Conservation (phyloP, 768 basidiomycete genomes). For the Auriscalpium orientale region DNA sequence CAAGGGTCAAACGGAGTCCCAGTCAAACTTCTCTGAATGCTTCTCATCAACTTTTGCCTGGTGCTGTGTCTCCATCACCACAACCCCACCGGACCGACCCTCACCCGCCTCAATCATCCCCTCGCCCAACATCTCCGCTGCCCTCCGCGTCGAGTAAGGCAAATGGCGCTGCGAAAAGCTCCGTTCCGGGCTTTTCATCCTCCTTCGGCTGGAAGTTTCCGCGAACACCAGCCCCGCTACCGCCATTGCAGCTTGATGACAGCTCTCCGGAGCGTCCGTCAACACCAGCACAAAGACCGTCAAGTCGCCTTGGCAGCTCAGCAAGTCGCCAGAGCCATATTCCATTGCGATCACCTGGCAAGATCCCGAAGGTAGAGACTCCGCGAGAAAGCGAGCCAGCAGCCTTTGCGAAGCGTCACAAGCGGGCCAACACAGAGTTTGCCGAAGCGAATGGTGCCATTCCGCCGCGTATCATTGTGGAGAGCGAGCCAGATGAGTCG, state of each 20-base stretch:
- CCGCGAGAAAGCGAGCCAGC: slow-evolving; percentile 8
- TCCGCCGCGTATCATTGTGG: slow-evolving; percentile 17
- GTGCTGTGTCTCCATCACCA: slow-evolving; percentile 12
- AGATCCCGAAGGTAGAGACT: slow-evolving; percentile 19
- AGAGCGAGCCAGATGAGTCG: not conserved
- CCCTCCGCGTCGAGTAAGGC: not conserved
- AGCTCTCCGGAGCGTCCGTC: slow-evolving; percentile 20
- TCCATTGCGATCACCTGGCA: slow-evolving; percentile 35
- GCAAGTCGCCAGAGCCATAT: slow-evolving; percentile 30
- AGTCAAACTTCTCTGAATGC: not conserved
- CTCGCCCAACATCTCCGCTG: slow-evolving; percentile 6
- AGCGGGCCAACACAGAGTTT: slow-evolving; percentile 22
- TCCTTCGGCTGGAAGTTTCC: slow-evolving; percentile 35
- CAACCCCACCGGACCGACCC: not conserved
- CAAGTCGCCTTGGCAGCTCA: slow-evolving; percentile 19
- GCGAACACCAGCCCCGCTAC: slow-evolving; percentile 25
- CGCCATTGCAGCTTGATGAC: slow-evolving; percentile 33
- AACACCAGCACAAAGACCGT: slow-evolving; percentile 16
- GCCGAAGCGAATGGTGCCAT: slow-evolving; percentile 19
- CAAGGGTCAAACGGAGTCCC: not conserved
- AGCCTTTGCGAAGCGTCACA: slow-evolving; percentile 20
- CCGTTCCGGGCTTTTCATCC: slow-evolving; percentile 19
- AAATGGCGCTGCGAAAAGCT: slow-evolving; percentile 5
- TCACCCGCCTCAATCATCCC: not conserved
- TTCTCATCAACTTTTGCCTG: not conserved